phyloP scores from a whole-genome alignment of 805 yeast species.

The Saitoella complicata region DNA sequence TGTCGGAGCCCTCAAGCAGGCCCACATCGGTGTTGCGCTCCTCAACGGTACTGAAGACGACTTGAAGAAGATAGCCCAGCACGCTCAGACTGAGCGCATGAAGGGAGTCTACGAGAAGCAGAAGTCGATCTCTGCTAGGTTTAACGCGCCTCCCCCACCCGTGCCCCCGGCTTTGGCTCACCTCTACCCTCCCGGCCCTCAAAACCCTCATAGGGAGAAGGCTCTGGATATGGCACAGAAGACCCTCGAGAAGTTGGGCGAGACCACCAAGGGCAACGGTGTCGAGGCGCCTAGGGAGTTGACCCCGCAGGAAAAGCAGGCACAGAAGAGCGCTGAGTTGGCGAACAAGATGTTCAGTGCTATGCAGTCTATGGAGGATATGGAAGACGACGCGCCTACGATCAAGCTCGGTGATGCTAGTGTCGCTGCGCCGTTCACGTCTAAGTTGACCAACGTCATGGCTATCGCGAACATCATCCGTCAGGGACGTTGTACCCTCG shows the following conservation, averaged over 20 bases:
- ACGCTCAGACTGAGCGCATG: conserved; percentile 47
- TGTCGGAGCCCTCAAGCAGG: conserved; percentile 97
- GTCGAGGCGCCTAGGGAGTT: conserved; percentile 32
- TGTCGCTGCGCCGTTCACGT: conserved; percentile 97
- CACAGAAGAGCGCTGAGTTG: conserved; percentile 26
- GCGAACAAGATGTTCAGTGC: conserved; percentile 52
- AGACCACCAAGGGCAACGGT: conserved; percentile 44
- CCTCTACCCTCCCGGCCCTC: conserved; percentile 87
- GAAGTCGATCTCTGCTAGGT: conserved; percentile 54
- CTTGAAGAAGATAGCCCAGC: conserved; percentile 73
- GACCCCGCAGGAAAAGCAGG: conserved; percentile 22
- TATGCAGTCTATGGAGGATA: conserved; percentile 33
- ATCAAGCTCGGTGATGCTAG: conserved; percentile 96
- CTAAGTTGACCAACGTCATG: conserved; percentile 79
- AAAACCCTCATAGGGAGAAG: conserved; percentile 71
- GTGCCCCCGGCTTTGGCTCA: conserved; percentile 84
- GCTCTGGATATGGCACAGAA: background rate
- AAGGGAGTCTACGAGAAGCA: conserved; percentile 70
- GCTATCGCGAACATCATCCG: conserved; percentile 88
- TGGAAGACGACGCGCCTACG: conserved; percentile 73
- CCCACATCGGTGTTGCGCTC: conserved; percentile 95
- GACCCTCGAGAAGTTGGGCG: conserved; percentile 74
- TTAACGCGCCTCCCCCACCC: conserved; percentile 57
- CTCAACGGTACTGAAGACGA: conserved; percentile 93
- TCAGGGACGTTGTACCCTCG: conserved; percentile 96